Evolutionary conservation across 2,329 filamentous ascomycete genomes (phyloP).

Genomic region (Coniella lustricola): DNA sequence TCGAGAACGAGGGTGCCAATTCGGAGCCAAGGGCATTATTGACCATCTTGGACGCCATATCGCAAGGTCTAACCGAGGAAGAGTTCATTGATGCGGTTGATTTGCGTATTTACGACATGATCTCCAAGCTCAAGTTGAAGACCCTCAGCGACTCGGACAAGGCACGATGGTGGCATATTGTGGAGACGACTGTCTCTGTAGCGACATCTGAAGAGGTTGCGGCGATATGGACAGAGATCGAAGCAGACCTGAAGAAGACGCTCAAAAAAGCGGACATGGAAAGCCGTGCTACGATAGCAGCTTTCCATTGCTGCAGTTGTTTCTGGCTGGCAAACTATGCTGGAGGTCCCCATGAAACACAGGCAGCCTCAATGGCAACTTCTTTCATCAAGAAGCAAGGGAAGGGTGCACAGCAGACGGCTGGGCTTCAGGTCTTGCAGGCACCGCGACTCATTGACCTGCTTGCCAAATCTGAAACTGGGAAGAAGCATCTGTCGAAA

Average conservation of each 20-base stretch:
- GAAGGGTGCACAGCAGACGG: conserved; percentile 8
- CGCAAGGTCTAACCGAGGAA: conserved; percentile 34
- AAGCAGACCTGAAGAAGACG: conserved; percentile 18
- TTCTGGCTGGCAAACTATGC: conserved; percentile 24
- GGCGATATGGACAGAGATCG: conserved; percentile 22
- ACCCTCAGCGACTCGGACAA: conserved; percentile 1
- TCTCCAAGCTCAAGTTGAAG: conserved; percentile 17
- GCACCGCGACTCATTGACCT: conserved; percentile 4
- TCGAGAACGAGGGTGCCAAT: conserved; percentile 26
- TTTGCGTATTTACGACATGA: conserved; percentile 30
- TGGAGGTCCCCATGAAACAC: conserved; percentile 20
- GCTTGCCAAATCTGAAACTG: conserved; percentile 1
- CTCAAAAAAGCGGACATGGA: conserved; percentile 19
- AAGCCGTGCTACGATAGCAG: conserved; percentile 22
- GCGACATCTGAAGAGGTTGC: conserved; percentile 20
- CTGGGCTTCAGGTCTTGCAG: conserved; percentile 3
- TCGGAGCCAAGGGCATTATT: conserved; percentile 28
- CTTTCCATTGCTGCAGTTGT: conserved; percentile 25
- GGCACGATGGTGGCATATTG: conserved; percentile 19
- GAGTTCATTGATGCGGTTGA: conserved; percentile 36
- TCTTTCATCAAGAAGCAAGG: conserved; percentile 22
- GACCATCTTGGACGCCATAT: conserved; percentile 36
- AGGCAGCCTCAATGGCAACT: conserved; percentile 21
- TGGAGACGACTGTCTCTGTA: conserved; percentile 23
- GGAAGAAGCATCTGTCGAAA: conserved; percentile 5